A percentile compares a stretch with the other conserved stretches of the same genome.
Evolutionary conservation across 176 grass and related monocot species (phyloP).

Genomic region (Stipa capillata): DNA sequence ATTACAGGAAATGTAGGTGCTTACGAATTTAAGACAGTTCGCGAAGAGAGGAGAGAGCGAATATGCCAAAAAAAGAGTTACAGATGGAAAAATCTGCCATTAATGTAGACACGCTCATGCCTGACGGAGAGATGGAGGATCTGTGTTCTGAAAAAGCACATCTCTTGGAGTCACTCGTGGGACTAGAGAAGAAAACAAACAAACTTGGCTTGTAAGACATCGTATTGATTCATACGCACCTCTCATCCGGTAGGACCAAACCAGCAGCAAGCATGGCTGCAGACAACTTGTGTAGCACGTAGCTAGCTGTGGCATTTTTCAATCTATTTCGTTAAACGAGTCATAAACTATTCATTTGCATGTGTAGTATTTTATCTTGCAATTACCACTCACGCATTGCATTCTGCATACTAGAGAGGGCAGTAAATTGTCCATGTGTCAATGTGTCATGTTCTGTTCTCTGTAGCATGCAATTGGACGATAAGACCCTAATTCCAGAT

Average conservation of each 20-base stretch:
- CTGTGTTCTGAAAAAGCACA: not conserved
- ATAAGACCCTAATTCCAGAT: not conserved
- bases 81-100: not conserved
- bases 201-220: conserved; percentile 17
- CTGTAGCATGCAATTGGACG: not conserved
- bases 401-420: not conserved
- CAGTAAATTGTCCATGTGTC: not conserved
- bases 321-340: not conserved
- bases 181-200: too few relatives aligned
- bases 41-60: not conserved
- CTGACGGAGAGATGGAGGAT: not conserved
- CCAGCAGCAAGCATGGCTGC: not conserved
- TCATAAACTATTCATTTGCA: not conserved
- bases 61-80: not conserved
- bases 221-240: not conserved
- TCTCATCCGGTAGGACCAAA: not conserved
- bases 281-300: too few relatives aligned
- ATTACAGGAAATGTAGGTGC: not conserved
- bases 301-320: not conserved
- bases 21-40: not conserved
- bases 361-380: not conserved
- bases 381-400: not conserved
- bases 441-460: not conserved
- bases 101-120: not conserved
- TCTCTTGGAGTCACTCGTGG: not conserved